Evolutionary conservation across 495 filamentous ascomycete species (phyloP).

Genomic region (Choiromyces venosus): DNA sequence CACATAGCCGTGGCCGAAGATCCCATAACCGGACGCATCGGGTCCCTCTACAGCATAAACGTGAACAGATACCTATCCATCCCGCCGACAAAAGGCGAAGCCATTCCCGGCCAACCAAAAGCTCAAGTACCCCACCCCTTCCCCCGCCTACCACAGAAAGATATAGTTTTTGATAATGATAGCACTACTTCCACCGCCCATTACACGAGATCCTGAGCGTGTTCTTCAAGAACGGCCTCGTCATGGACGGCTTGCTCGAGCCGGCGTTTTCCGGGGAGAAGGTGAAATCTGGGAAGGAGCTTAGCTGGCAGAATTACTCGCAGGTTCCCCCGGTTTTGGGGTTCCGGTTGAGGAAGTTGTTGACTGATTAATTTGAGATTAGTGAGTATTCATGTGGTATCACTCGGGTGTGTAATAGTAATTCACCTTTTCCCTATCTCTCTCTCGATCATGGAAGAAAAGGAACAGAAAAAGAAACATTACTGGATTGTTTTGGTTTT

Average conservation of each 20-base stretch:
- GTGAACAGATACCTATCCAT: constrained; percentile 45
- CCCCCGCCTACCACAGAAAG: not conserved
- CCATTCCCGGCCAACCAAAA: constrained; percentile 20
- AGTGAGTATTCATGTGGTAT: not conserved
- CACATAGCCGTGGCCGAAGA: constrained; percentile 37
- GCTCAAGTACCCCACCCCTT: constrained; percentile 12
- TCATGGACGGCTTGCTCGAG: constrained; percentile 48
- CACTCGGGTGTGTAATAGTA: not conserved
- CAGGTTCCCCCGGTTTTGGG: constrained; percentile 45
- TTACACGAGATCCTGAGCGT: constrained; percentile 44
- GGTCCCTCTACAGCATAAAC: constrained; percentile 36
- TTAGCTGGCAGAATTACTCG: constrained; percentile 42
- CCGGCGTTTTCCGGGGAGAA: constrained; percentile 43
- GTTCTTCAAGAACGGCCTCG: constrained; percentile 44
- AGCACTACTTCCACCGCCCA: constrained; percentile 47
- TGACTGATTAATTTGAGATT: not conserved
- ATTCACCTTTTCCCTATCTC: not conserved
- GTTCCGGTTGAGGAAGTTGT: constrained; percentile 41
- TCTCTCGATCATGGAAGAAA: not conserved
- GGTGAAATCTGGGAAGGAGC: constrained; percentile 22
- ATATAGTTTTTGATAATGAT: not conserved
- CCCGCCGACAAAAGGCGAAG: constrained; percentile 42
- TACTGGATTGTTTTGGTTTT: not conserved
- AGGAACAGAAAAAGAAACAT: not conserved
- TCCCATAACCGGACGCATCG: constrained; percentile 29